These are phyloP conservation scores for Protomyces gravidus DNA, from an alignment of 1,139 yeast genomes.

Conservation along the genomic window DNA sequence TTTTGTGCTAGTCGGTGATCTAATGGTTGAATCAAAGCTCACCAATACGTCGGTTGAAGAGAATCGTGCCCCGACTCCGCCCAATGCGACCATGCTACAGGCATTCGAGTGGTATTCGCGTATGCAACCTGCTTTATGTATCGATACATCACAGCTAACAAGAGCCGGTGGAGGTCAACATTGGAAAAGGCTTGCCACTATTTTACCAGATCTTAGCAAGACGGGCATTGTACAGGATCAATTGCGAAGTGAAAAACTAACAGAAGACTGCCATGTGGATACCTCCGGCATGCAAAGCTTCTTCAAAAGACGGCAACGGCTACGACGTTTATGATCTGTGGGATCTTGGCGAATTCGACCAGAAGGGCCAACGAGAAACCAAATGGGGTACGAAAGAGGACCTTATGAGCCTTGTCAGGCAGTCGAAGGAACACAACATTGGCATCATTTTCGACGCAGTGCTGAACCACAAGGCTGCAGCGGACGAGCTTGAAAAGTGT, in stretches of 20 bases:
- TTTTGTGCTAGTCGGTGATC: no score
- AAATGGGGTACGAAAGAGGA: constrained; percentile 34
- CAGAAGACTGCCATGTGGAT: not conserved
- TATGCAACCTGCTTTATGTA: not conserved
- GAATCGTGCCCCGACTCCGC: constrained; percentile 29
- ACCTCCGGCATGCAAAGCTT: constrained; percentile 32
- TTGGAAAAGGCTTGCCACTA: constrained; percentile 30
- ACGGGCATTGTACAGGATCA: constrained; percentile 30
- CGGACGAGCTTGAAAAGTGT: constrained; percentile 33
- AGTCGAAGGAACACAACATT: constrained; percentile 28
- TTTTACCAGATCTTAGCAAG: constrained; percentile 27
- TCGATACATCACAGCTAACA: not conserved
- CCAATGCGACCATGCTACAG: constrained; percentile 34
- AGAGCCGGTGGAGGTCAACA: constrained; percentile 29
- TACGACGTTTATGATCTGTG: constrained; percentile 34
- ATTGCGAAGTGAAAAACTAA: not conserved
- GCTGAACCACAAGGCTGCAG: constrained; percentile 34
- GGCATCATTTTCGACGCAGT: constrained; percentile 33
- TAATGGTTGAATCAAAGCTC: constrained; percentile 5
- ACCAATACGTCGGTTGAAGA: constrained; percentile 13
- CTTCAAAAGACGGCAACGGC: constrained; percentile 34
- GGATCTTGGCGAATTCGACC: constrained; percentile 35
- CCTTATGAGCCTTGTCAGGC: constrained; percentile 24
- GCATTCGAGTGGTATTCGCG: constrained; percentile 34
- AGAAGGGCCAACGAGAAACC: constrained; percentile 32